phyloP scores from a whole-genome alignment of 2,329 filamentous ascomycete genomes.

The Talaromyces sp. region DNA sequence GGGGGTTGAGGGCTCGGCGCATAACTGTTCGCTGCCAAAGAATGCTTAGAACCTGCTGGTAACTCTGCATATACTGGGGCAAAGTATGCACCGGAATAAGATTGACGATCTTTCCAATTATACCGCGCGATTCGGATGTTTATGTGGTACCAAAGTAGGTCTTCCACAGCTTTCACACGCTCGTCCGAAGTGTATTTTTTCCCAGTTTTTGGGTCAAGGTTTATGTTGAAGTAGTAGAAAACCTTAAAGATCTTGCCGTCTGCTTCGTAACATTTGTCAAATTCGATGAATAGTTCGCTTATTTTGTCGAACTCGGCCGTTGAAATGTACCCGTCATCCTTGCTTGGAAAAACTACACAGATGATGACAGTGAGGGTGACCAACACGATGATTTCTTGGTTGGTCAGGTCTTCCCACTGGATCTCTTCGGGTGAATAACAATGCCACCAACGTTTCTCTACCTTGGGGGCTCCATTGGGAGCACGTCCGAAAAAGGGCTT shows the following conservation, averaged over 20 bases:
- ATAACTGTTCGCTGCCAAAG: too few relatives aligned
- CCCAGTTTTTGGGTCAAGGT: too few relatives aligned
- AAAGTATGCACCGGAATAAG: too few relatives aligned
- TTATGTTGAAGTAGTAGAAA: neutral
- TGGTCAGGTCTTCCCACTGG: neutral
- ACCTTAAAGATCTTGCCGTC: neutral
- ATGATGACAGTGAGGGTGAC: neutral
- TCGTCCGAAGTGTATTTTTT: too few relatives aligned
- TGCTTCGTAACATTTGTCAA: neutral
- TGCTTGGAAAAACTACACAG: neutral
- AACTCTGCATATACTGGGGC: too few relatives aligned
- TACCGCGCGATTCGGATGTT: too few relatives aligned
- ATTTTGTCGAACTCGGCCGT: neutral
- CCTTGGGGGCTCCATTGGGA: neutral
- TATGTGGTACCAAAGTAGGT: too few relatives aligned
- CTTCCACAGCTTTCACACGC: too few relatives aligned
- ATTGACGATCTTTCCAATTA: too few relatives aligned
- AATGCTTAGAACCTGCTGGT: too few relatives aligned
- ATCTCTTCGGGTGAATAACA: rapidly evolving
- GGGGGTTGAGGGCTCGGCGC: too few relatives aligned
- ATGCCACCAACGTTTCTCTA: neutral
- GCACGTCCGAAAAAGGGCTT: neutral
- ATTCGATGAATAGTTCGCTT: neutral
- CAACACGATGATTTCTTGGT: neutral
- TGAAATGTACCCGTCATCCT: neutral